phyloP scores from a whole-genome alignment of 2,329 filamentous ascomycete genomes.

The Davidsoniella virescens region DNA sequence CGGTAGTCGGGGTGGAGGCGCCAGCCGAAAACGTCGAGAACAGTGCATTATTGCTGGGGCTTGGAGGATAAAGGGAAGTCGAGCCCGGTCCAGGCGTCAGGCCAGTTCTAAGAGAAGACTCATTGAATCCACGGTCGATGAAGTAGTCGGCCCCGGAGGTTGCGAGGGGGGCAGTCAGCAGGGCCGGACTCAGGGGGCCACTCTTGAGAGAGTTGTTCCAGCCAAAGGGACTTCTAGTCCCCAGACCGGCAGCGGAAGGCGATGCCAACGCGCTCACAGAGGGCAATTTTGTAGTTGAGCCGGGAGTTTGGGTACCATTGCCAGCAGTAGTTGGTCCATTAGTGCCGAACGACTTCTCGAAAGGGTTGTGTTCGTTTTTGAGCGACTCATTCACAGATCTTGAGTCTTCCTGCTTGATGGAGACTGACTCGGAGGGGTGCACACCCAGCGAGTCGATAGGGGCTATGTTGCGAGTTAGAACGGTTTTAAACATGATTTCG shows the following conservation, averaged over 20 bases:
- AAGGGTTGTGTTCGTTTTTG: constrained; percentile 82
- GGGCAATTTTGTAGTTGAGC: constrained; percentile 61
- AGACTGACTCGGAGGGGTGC: constrained; percentile 3
- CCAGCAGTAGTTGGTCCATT: constrained; percentile 30
- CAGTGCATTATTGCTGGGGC: constrained; percentile 69
- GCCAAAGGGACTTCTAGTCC: constrained; percentile 10
- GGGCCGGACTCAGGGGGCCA: constrained; percentile 87
- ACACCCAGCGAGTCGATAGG: constrained; percentile 1
- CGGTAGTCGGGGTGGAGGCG: constrained; percentile 71
- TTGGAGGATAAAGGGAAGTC: constrained; percentile 82
- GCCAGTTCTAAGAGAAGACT: constrained; percentile 81
- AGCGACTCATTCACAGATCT: constrained; percentile 23
- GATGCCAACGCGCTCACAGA: constrained; percentile 84
- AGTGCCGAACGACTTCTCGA: constrained; percentile 80
- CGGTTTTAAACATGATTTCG: too few species aligned
- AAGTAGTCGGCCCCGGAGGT: constrained; percentile 81
- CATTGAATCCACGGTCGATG: constrained; percentile 79
- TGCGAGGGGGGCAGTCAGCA: constrained; percentile 83
- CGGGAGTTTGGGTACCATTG: constrained; percentile 48
- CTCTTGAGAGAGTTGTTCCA: constrained; percentile 60
- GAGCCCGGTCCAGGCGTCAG: constrained; percentile 76
- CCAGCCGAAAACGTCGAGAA: constrained; percentile 56
- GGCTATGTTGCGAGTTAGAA: background rate
- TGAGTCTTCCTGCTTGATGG: constrained; percentile 4
- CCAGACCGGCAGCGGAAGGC: constrained; percentile 49